Base-by-base conservation (phyloP, 1,139 yeast genomes). In the Pichia sp. region DNA sequence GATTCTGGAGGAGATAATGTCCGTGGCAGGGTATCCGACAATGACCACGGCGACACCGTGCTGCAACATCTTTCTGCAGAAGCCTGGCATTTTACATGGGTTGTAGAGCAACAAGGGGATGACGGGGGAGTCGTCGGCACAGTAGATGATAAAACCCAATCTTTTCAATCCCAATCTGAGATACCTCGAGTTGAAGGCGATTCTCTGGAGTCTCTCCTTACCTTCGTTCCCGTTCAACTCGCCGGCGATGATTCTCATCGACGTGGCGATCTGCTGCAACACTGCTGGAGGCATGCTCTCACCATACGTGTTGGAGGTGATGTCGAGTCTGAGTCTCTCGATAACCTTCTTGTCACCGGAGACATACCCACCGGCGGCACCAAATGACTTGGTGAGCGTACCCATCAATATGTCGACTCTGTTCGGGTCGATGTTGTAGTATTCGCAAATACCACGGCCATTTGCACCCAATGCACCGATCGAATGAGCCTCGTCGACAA, bases 21-120 rank as follows among this genome's bases (percentile, higher is more conserved):
- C 97, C 1, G 99, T 92, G 0, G 99, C 99, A 9, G 99, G 99
- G 68, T 93, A 93, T 33, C 98, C 97, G 49, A 92, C 98, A 63
- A 93, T 85, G 48, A 95, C 99, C 52, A 93, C 93, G 6, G 99
- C 99, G 59, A 93, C 85, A 55, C 87, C 87, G 71, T 82, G 76
- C 56, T 80, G 83, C 63, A 87, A 81, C 78, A 93, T 79, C 79
- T 82, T 79, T 69, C 97, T 81, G 46, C 97, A 87, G 59, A 91
- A 81, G 0, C 95, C 92, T 16, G 97, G 95, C 96, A 93, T 90
- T 71, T 91, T 92, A 36, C 95, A 84, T 38, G 99, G 99, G 55
- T 90, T 83, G 68, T 86, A 93, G 59, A 92, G 74, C 69, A 95
- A 76, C 59, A 93, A 72, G 38, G 99, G 99, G 55, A 93, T 84